Evolutionary conservation across 1,284 basidiomycete genomes (phyloP).

Genomic region (Ceratobasidium sp.): DNA sequence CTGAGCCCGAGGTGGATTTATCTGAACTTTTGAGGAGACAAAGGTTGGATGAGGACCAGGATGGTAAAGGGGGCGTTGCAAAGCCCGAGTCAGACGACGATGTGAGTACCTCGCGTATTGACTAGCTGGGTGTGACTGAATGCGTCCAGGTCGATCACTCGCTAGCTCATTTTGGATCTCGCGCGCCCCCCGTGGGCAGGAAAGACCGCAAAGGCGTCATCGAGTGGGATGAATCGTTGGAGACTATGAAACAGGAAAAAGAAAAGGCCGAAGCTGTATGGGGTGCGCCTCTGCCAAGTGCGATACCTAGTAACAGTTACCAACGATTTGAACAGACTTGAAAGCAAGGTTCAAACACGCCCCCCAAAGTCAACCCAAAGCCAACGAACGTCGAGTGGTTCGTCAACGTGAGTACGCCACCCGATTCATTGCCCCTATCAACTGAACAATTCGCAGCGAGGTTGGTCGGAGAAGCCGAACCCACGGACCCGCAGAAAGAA

Average conservation of each 20-base stretch:
- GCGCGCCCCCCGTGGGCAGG: slow-evolving; percentile 41
- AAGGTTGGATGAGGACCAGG: slow-evolving; percentile 56
- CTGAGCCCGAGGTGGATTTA: slow-evolving; percentile 74
- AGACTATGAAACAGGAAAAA: slow-evolving; percentile 70
- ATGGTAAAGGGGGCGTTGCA: slow-evolving; percentile 4
- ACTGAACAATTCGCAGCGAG: slow-evolving; percentile 1
- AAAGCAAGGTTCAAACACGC: slow-evolving; percentile 70
- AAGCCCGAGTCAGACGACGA: slow-evolving; percentile 56
- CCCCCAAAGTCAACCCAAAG: slow-evolving; percentile 40
- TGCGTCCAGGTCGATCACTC: slow-evolving; percentile 59
- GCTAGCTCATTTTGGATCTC: slow-evolving; percentile 54
- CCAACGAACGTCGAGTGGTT: slow-evolving; percentile 21
- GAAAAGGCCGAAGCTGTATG: slow-evolving; percentile 71
- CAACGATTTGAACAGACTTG: slow-evolving; percentile 57
- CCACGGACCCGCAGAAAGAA: slow-evolving; percentile 59
- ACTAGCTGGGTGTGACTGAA: slow-evolving; percentile 10
- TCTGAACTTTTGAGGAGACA: slow-evolving; percentile 69
- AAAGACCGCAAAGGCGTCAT: slow-evolving; percentile 62
- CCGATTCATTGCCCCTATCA: neutral
- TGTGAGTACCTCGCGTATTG: slow-evolving; percentile 44
- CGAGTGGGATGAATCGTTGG: slow-evolving; percentile 69
- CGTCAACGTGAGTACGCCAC: slow-evolving; percentile 9
- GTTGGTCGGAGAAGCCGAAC: slow-evolving; percentile 30
- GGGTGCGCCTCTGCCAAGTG: slow-evolving; percentile 54
- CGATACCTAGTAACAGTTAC: neutral